Base-by-base conservation (phyloP, 2,329 filamentous ascomycete genomes). In the Alternaria gansuensis region DNA sequence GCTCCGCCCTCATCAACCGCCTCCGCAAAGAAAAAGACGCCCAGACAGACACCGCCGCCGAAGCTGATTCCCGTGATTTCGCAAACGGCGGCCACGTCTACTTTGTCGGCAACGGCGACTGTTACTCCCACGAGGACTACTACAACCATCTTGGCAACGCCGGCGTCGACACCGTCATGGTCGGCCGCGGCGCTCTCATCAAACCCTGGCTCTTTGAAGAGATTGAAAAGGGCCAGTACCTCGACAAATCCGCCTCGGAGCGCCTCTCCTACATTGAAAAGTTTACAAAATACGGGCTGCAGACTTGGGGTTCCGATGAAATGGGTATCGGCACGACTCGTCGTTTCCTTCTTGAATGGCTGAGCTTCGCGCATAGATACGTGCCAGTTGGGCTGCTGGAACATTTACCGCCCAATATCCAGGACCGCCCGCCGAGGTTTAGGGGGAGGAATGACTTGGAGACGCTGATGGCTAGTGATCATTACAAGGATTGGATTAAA, bases 201-300 rank as follows among this genome's bases (percentile, higher is more conserved):
- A 99, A 99, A 81, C 95, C 95, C 0, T 99, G 95, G 95, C 83
- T 99, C 63, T 99, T 98, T 74, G 95, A 99, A 78, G 95, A 99
- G 79, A 98, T 99, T 54, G 87, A 91, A 67, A 86, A 88, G 63
- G 90, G 91, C 5, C 95, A 98, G 78, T 97, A 98, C 75, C 86
- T 99, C 37, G 95, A 99, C 82, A 99, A 99, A 79, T 92, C 91
- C 3, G 90, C 94, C 2, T 85, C 88, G 5, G 94, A 99, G 81
- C 90, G 95, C 57, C 85, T 99, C 29, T 80, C 82, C 34, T 93
- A 96, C 72, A 83, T 99, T 34, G 92, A 97, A 79, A 92, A 93
- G 72, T 99, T 97, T 75, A 90, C 87, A 54, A 89, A 90, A 58
- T 96, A 95, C 74, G 95, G 95, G 8, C 85, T 99, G 53, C 93